phyloP scores from a whole-genome alignment of 148 eudicot species.

The Amaranthus cruentus region DNA sequence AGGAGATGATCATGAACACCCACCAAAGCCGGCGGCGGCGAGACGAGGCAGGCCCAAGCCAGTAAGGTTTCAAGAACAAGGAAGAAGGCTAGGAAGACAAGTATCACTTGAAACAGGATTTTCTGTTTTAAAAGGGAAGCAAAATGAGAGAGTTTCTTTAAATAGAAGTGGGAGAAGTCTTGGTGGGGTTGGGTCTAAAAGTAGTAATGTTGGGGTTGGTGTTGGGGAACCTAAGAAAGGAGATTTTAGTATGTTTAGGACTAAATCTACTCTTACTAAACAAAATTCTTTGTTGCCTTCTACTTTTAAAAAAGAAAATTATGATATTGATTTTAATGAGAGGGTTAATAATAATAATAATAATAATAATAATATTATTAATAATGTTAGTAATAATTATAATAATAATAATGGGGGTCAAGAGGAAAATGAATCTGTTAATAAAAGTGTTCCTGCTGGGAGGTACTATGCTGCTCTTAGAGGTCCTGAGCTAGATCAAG shows the following conservation, averaged over 20 bases:
- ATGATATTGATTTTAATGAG: conserved; percentile 19
- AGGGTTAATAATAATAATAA: conserved; percentile 18
- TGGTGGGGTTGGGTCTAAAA: conserved; percentile 52
- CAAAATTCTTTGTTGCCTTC: conserved; percentile 60
- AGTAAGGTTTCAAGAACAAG: conserved; percentile 39
- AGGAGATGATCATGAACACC: conserved; percentile 21
- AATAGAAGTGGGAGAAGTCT: conserved; percentile 80
- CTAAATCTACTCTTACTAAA: conserved; percentile 60
- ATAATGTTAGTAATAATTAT: conserved; percentile 15
- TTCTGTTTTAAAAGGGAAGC: conserved; percentile 53
- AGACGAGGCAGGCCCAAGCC: conserved; percentile 24
- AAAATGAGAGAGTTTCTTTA: conserved; percentile 39
- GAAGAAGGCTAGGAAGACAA: conserved; percentile 42
- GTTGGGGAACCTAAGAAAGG: conserved; percentile 39
- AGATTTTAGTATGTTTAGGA: conserved; percentile 70
- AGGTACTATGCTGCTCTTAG: conserved; percentile 95
- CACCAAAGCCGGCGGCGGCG: conserved; percentile 6
- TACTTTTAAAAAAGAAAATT: conserved; percentile 27
- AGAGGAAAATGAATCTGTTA: conserved; percentile 44
- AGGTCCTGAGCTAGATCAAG: conserved; percentile 94
- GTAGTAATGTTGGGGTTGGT: conserved; percentile 17
- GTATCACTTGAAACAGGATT: conserved; percentile 95
- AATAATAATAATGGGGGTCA: conserved; percentile 23
- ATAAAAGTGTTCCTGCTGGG: conserved; percentile 89
- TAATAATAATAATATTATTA: conserved; percentile 3